Evolutionary conservation across 768 basidiomycete genomes (phyloP), one percentile per base, ranked within the genome.

Genomic region (Clitopilus passeckerianus): DNA sequence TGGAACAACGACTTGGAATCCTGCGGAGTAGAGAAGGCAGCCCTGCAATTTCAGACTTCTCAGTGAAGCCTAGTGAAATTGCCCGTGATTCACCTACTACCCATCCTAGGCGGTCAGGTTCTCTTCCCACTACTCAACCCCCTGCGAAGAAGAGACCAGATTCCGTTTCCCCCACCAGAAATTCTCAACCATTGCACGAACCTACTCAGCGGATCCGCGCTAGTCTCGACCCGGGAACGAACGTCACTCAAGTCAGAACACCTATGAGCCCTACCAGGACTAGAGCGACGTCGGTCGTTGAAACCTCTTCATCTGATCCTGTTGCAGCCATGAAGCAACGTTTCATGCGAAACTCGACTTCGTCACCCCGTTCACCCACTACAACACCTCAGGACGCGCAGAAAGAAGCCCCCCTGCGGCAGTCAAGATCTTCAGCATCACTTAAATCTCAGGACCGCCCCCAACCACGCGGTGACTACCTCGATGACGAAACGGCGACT

Each of bases 1-100:
- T 87, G 16, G 83, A 87, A 61, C 80, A 83, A 63, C 77, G 84
- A 22, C 71, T 88, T 44, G 83, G 86, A 10, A 81, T 89, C 41
- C 68, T 72, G 54, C 83, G 74, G 67, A 82, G 71, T 54, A 77
- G 82, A 18, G 82, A 84, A 62, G 74, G 78, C 34, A 87, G 84
- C 59, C 84, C 85, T 12, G 77, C 77, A 8, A 67, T 81, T 10
- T 23, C 46, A 50, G 46, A 50, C 10, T 50, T 50, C 46, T 50
- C 46, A 10, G 46, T 50, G n/a, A 50, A 50, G 18, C 46, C 46
- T 12, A 50, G 46, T 23, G 46, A 50, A 23, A 50, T 50, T 12
- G 46, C 46, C 12, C 15, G 46, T 9, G 46, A 50, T n/a, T 9
- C 46, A 3, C 46, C 46, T 41, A 5, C n/a, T 18, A 50, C 46